phyloP scores from a whole-genome alignment of 2,329 filamentous ascomycete species.

The Paecilomyces sp. region DNA sequence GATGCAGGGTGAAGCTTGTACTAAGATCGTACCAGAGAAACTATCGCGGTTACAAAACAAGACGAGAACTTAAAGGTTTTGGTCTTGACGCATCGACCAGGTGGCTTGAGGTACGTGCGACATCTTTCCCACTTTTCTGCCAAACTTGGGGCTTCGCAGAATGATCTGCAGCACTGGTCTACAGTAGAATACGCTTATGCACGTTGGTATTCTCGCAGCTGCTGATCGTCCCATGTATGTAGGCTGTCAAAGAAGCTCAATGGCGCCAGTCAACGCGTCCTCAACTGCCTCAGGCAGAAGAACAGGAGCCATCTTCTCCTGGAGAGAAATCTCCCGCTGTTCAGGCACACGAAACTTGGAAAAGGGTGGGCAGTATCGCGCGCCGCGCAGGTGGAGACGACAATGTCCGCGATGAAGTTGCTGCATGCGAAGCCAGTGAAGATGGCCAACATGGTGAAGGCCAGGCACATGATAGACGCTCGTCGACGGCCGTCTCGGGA shows the following conservation, averaged over 20 bases:
- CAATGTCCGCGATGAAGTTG: conserved; percentile 34
- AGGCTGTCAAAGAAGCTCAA: conserved; percentile 50
- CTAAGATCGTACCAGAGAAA: conserved; percentile 3
- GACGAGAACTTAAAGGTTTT: conserved; percentile 8
- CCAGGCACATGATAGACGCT: conserved; percentile 14
- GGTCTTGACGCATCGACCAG: conserved; percentile 6
- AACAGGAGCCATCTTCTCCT: conserved; percentile 2
- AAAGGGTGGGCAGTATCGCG: conserved; percentile 63
- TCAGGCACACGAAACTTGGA: conserved; percentile 64
- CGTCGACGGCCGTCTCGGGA: background rate
- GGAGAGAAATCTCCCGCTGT: conserved; percentile 16
- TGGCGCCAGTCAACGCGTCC: conserved; percentile 47
- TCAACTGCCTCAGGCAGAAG: conserved; percentile 10
- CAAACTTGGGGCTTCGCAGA: background rate
- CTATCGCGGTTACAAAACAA: conserved; percentile 8
- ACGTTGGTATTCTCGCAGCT: background rate
- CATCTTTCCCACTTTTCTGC: background rate
- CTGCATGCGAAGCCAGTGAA: conserved; percentile 37
- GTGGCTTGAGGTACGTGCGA: conserved; percentile 3
- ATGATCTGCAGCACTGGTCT: background rate
- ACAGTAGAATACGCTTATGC: background rate
- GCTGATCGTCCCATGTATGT: conserved; percentile 3
- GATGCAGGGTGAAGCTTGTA: background rate
- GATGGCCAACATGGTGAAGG: background rate
- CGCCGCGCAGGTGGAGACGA: conserved; percentile 66